Conservation (phyloP, 2,329 filamentous ascomycete species). For the Scytalidium lignicola region DNA sequence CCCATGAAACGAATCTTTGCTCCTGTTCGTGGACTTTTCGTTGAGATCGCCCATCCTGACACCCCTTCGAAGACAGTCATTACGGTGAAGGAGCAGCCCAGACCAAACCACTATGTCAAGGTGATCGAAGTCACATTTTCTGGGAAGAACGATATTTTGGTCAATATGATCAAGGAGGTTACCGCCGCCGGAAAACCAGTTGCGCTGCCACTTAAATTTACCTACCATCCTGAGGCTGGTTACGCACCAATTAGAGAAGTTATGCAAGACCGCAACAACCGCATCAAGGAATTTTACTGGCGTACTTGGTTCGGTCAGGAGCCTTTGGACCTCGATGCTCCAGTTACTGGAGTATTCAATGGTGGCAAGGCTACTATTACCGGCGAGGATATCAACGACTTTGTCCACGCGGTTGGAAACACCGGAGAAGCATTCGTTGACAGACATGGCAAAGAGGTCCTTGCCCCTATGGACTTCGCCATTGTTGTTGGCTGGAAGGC, state of each 20-base stretch:
- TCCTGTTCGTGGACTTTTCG: slow-evolving; percentile 77
- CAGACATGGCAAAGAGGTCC: slow-evolving; percentile 86
- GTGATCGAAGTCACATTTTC: slow-evolving; percentile 80
- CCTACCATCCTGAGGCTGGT: slow-evolving; percentile 89
- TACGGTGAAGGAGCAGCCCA: slow-evolving; percentile 78
- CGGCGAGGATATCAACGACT: slow-evolving; percentile 91
- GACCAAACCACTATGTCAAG: slow-evolving; percentile 80
- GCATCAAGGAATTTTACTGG: slow-evolving; percentile 99
- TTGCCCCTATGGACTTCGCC: slow-evolving; percentile 97
- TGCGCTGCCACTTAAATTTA: slow-evolving; percentile 82
- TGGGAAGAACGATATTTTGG: slow-evolving; percentile 71
- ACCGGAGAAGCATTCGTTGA: slow-evolving; percentile 97
- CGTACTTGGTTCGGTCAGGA: slow-evolving; percentile 94
- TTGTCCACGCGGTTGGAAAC: slow-evolving; percentile 98
- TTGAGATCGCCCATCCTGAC: slow-evolving; percentile 80
- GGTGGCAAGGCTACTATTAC: slow-evolving; percentile 85
- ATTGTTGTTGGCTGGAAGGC: slow-evolving; percentile 99
- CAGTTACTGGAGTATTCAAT: slow-evolving; percentile 83
- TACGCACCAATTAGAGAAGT: slow-evolving; percentile 98
- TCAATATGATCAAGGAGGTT: slow-evolving; percentile 90
- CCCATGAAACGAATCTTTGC: slow-evolving; percentile 89
- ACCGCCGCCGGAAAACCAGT: slow-evolving; percentile 79
- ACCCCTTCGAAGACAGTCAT: slow-evolving; percentile 81
- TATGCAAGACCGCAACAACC: slow-evolving; percentile 93
- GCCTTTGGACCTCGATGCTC: slow-evolving; percentile 72